Percentiles rank a stretch among this genome's conserved stretches.
Evolutionary conservation across 306 rosid genomes (phyloP).

Genomic region (Astragalus glycyphyllos): DNA sequence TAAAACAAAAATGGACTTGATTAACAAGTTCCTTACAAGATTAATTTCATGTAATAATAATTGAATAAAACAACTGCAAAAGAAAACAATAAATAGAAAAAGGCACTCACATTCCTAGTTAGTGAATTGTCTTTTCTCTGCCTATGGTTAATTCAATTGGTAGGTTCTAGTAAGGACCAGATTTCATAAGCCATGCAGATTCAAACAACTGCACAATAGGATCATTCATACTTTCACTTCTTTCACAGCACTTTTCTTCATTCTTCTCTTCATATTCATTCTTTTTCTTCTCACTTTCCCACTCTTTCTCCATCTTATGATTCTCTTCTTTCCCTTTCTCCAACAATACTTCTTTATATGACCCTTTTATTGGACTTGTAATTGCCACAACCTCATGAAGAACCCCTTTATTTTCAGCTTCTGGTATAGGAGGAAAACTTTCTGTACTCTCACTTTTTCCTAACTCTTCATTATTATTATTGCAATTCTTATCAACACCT

Average conservation of each 20-base stretch:
- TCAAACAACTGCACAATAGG: constrained; percentile 68
- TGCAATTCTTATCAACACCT: constrained; percentile 50
- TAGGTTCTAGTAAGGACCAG: constrained; percentile 2
- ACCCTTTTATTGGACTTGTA: constrained; percentile 20
- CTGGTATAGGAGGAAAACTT: constrained; percentile 44
- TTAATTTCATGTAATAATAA: neutral
- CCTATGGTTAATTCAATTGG: neutral
- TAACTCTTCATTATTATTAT: neutral
- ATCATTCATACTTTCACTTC: constrained; percentile 38
- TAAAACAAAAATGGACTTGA: constrained; percentile 24
- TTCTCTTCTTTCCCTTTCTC: constrained; percentile 50
- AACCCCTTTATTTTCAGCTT: constrained; percentile 36
- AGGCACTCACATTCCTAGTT: neutral
- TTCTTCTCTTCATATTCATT: constrained; percentile 28
- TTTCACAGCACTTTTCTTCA: constrained; percentile 15
- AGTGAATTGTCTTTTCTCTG: neutral
- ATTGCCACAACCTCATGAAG: constrained; percentile 2
- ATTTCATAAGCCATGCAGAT: constrained; percentile 65
- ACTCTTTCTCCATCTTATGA: neutral
- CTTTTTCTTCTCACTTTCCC: neutral
- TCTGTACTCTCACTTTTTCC: constrained; percentile 22
- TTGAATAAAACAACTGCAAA: constrained; percentile 22
- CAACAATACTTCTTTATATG: constrained; percentile 46
- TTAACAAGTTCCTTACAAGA: constrained; percentile 2
- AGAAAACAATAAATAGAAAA: neutral